Evolutionary conservation across 2,329 filamentous ascomycete genomes (phyloP).

Genomic region (Colletotrichum nymphaeae): DNA sequence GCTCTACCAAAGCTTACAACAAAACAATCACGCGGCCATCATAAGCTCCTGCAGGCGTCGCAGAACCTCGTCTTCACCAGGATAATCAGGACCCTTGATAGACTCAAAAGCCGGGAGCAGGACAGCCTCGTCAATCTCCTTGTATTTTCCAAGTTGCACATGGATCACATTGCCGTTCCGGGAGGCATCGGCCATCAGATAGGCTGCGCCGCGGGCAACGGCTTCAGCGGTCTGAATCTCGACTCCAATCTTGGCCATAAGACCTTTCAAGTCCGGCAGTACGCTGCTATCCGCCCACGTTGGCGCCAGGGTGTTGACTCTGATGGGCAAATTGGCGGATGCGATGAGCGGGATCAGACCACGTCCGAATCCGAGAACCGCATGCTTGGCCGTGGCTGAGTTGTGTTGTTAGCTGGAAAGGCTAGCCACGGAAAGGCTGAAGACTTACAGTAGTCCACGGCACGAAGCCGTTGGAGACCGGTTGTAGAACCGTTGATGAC

Average conservation of each 20-base stretch:
- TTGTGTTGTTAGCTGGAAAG: neutral
- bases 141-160: conserved; percentile 58
- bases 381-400: conserved; percentile 64
- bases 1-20: neutral
- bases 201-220: conserved; percentile 60
- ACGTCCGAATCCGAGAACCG: conserved; percentile 63
- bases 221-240: conserved; percentile 56
- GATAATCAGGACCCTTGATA: conserved; percentile 46
- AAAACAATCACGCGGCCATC: neutral
- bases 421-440: neutral
- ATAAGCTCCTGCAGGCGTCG: conserved; percentile 28
- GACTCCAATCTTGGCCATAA: conserved; percentile 52
- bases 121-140: conserved; percentile 63
- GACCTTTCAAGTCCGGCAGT: conserved; percentile 49
- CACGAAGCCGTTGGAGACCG: conserved; percentile 60
- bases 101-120: conserved; percentile 47
- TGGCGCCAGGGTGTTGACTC: conserved; percentile 58
- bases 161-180: conserved; percentile 66
- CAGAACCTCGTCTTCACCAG: conserved; percentile 50
- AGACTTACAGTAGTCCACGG: conserved; percentile 60
- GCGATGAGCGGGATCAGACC: conserved; percentile 54
- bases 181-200: conserved; percentile 60
- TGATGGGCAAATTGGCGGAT: conserved; percentile 55
- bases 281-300: conserved; percentile 48
- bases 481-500: conserved; percentile 65